A percentile compares a stretch with the other conserved stretches of the same genome.
phyloP scores from a whole-genome alignment of 352 stramenopile genomes.

The Phytopythium chamaehyphon region DNA sequence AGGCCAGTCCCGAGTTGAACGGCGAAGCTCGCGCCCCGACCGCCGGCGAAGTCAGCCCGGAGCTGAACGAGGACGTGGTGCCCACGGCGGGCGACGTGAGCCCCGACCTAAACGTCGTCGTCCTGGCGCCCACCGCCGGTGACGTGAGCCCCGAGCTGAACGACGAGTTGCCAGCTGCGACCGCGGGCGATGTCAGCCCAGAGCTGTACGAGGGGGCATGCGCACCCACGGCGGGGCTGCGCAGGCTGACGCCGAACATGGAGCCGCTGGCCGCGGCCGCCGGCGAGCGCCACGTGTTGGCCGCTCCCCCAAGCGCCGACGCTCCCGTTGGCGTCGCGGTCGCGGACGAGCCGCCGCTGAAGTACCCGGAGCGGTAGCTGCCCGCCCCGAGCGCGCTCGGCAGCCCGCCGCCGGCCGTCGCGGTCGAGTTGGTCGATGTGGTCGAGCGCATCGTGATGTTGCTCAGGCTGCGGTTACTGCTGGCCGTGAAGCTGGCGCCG shows the following conservation, averaged over 20 bases:
- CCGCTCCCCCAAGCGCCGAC: constrained; percentile 4
- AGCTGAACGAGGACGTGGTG: too few relatives aligned
- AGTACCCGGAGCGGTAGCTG: constrained; percentile 10
- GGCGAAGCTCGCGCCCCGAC: too few relatives aligned
- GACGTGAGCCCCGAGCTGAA: too few relatives aligned
- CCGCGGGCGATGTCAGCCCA: too few relatives aligned
- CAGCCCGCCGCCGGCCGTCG: not conserved
- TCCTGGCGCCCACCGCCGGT: too few relatives aligned
- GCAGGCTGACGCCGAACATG: constrained; percentile 7
- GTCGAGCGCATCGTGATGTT: constrained; percentile 17
- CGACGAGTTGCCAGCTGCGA: too few relatives aligned
- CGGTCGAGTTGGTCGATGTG: not conserved
- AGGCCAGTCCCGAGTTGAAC: too few relatives aligned
- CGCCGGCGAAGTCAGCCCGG: too few relatives aligned
- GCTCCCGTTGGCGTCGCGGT: constrained; percentile 12
- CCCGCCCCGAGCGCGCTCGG: not conserved
- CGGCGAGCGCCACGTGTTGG: constrained; percentile 6
- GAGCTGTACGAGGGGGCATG: not conserved
- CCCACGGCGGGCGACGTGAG: too few relatives aligned
- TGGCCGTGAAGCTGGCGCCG: constrained; percentile 15
- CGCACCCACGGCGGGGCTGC: not conserved
- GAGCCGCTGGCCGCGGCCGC: constrained; percentile 1
- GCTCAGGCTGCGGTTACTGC: constrained; percentile 33
- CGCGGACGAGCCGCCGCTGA: constrained; percentile 14
- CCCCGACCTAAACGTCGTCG: too few relatives aligned